Conservation (phyloP, 768 basidiomycete species). For the Tricholoma sp. region DNA sequence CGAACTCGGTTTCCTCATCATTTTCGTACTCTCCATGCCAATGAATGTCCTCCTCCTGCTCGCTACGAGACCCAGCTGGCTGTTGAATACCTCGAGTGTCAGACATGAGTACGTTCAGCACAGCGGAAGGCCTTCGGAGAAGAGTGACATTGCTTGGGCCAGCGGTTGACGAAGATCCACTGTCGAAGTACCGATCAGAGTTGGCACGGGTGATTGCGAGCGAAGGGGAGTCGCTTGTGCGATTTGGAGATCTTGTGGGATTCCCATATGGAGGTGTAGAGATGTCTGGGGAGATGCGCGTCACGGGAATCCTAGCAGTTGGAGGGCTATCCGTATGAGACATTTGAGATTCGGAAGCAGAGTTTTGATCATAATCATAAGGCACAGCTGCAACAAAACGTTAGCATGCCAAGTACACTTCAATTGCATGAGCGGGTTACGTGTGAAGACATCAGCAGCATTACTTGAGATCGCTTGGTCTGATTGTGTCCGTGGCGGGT, state of each 20-base stretch:
- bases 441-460: not conserved
- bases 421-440: not conserved
- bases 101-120: slow-evolving; percentile 12
- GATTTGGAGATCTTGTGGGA: not conserved
- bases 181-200: slow-evolving; percentile 9
- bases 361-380: not conserved
- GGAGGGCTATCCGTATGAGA: not conserved
- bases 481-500: not conserved
- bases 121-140: slow-evolving; percentile 13
- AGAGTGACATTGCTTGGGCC: slow-evolving; percentile 11
- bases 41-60: slow-evolving; percentile 42
- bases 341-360: not conserved
- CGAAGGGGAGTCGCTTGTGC: not conserved
- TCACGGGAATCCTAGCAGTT: not conserved
- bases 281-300: not conserved
- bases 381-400: not conserved
- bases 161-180: slow-evolving; percentile 1
- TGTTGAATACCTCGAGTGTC: slow-evolving; percentile 6
- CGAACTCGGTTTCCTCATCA: slow-evolving; percentile 70
- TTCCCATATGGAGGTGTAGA: not conserved
- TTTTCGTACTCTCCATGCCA: slow-evolving; percentile 45
- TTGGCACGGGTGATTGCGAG: slow-evolving; percentile 1
- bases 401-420: not conserved
- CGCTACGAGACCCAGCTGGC: slow-evolving; percentile 10
- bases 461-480: not conserved